phyloP scores from a whole-genome alignment of 495 filamentous ascomycete species.

The Aspergillus cristatus region DNA sequence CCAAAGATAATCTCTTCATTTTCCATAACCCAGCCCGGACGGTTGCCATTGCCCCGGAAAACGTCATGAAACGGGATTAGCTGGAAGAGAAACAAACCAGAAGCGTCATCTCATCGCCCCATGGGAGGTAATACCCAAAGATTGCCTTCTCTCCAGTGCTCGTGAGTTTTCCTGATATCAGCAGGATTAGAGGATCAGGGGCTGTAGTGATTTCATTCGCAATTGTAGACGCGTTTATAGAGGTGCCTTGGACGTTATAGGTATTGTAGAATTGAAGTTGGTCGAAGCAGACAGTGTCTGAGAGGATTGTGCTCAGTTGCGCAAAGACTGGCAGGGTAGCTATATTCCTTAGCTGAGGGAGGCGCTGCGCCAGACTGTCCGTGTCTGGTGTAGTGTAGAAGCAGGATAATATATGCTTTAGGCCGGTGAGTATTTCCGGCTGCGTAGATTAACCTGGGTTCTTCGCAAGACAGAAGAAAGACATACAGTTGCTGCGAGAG shows the following conservation, averaged over 20 bases:
- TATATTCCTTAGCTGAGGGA: neutral
- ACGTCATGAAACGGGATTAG: neutral
- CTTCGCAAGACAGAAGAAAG: neutral
- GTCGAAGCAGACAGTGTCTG: neutral
- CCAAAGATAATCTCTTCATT: neutral
- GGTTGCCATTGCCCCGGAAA: neutral
- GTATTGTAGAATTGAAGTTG: neutral
- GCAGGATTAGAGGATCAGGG: neutral
- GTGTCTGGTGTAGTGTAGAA: neutral
- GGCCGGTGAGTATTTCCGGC: neutral
- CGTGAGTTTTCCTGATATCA: neutral
- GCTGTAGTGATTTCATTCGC: neutral
- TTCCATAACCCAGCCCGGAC: neutral
- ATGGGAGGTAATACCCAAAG: neutral
- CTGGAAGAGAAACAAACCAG: neutral
- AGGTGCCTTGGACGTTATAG: neutral
- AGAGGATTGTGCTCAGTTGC: conserved; percentile 5
- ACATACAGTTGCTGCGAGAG: neutral
- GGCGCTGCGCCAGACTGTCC: neutral
- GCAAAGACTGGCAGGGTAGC: neutral
- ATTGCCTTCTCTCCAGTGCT: neutral
- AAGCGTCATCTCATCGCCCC: conserved; percentile 3
- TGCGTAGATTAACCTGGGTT: neutral
- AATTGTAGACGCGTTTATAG: neutral
- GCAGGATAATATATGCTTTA: neutral